phyloP scores from a whole-genome alignment of 306 rosid genomes.

The Gillenia trifoliata region DNA sequence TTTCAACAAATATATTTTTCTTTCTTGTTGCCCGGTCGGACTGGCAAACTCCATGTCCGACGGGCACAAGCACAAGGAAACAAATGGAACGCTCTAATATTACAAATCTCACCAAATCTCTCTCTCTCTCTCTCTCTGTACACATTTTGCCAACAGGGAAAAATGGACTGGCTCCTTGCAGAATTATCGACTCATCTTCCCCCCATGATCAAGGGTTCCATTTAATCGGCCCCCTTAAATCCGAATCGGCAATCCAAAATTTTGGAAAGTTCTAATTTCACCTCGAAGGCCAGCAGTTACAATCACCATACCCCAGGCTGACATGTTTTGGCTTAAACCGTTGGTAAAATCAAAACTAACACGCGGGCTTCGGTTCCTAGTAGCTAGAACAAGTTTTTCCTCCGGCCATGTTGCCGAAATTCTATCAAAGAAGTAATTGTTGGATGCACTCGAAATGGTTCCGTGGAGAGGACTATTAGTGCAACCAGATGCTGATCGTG shows the following conservation, averaged over 20 bases:
- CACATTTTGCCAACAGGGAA: slow-evolving; percentile 55
- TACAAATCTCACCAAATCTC: slow-evolving; percentile 64
- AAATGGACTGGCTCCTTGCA: slow-evolving; percentile 27
- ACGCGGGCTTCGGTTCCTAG: slow-evolving; percentile 74
- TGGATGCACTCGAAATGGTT: slow-evolving; percentile 77
- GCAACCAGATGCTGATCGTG: slow-evolving; percentile 47
- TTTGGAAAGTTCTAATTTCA: slow-evolving; percentile 86
- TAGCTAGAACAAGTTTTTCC: slow-evolving; percentile 62
- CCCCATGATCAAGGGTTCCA: slow-evolving; percentile 26
- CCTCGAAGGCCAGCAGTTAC: slow-evolving; percentile 93
- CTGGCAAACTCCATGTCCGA: slow-evolving; percentile 31
- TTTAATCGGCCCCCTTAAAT: slow-evolving; percentile 39
- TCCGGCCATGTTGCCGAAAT: slow-evolving; percentile 96
- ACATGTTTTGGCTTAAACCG: slow-evolving; percentile 49
- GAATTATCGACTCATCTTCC: slow-evolving; percentile 29
- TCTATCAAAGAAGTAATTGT: slow-evolving; percentile 83
- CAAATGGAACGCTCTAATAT: slow-evolving; percentile 63
- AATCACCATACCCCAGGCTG: slow-evolving; percentile 97
- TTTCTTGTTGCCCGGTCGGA: slow-evolving; percentile 43
- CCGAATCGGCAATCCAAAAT: slow-evolving; percentile 86
- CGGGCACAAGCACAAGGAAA: slow-evolving; percentile 59
- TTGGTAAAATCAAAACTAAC: slow-evolving; percentile 56
- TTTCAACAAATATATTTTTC: slow-evolving; percentile 38
- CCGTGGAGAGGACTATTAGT: slow-evolving; percentile 67
- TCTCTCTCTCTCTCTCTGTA: slow-evolving; percentile 63